Evolutionary conservation across 495 filamentous ascomycete species (phyloP), one percentile per base, ranked within the genome.

Genomic region (Podospora tetraspora): DNA sequence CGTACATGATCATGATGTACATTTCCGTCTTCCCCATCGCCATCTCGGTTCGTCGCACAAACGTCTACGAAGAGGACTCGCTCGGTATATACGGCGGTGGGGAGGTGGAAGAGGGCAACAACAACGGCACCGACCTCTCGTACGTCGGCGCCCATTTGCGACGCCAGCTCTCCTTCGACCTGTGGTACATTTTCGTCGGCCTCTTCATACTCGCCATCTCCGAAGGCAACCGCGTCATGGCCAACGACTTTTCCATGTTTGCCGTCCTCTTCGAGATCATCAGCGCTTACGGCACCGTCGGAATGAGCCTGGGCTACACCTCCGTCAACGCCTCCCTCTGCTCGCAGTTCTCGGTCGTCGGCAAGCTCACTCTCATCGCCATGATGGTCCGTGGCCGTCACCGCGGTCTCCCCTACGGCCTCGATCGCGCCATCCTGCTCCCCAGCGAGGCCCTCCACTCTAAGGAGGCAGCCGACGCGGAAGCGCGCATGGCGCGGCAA

Each of bases 1-100:
- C 93, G 21, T 97, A 97, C 81, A 78, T 97, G 79, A 88, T 98
- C 78, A 98, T 98, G 94, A 98, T 98, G 94, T 98, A 98, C 77
- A 98, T 98, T 69, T 97, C 94, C 60, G 92, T 97, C 57, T 92
- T 96, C 72, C 94, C 94, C 27, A 94, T 97, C 72, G 94, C 94
- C 69, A 97, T 98, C 67, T 94, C 91, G 29, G 88, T 97, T 72
- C 90, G 94, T 67, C 86, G 92, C 63, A 97, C 94, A 43, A 98
- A 98, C 77, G 94, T 97, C 11, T 98, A 98, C 82, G 94, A 98
- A 78, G 94, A 98, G 76, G 91, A 91, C 72, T 94, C 91, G 64
- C 85, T 98, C 11, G 94, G 94, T 2, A 86, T 98, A 23, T 97
- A 92, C 73, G 78, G 73, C 59, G 74, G 72, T 21, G 30, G 71